phyloP scores from a whole-genome alignment of 1,139 yeast genomes.

The Suhomyces kunorum region DNA sequence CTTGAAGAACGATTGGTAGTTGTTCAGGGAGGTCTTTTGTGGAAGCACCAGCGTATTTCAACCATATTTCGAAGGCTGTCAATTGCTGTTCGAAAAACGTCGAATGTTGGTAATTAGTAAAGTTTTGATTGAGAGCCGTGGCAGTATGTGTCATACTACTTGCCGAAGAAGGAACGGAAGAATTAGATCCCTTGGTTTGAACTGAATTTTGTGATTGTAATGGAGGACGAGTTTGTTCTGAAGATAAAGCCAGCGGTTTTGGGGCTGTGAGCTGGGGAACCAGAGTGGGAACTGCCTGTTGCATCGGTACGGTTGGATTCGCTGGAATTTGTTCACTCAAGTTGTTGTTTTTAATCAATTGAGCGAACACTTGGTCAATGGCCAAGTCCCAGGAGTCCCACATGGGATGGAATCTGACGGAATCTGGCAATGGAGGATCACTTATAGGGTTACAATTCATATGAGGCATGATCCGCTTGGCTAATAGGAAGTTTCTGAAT shows the following conservation, averaged over 20 bases:
- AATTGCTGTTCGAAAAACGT: conserved; percentile 94
- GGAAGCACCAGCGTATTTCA: conserved; percentile 80
- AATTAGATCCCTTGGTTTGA: conserved; percentile 1
- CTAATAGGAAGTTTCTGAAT: conserved; percentile 86
- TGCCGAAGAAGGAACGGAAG: conserved; percentile 22
- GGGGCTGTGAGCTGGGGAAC: not conserved
- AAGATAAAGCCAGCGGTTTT: not conserved
- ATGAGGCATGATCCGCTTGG: conserved; percentile 92
- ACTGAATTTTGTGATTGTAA: conserved; percentile 16
- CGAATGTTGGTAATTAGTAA: conserved; percentile 72
- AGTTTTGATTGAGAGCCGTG: conserved; percentile 20
- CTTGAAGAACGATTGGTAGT: conserved; percentile 90
- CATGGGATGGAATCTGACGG: conserved; percentile 80
- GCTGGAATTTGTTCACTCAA: conserved; percentile 9
- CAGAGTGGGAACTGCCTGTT: not conserved
- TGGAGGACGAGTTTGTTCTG: conserved; percentile 3
- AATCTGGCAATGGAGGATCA: conserved; percentile 88
- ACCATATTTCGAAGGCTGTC: conserved; percentile 96
- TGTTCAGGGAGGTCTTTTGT: conserved; percentile 91
- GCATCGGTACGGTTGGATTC: conserved; percentile 3
- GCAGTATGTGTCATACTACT: conserved; percentile 16
- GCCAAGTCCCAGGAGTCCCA: conserved; percentile 99
- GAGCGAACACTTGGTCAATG: conserved; percentile 86
- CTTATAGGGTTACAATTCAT: conserved; percentile 93
- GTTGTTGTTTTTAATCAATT: conserved; percentile 48